Conservation (phyloP, 306 rosid species). For the Acacia acuminata region DNA sequence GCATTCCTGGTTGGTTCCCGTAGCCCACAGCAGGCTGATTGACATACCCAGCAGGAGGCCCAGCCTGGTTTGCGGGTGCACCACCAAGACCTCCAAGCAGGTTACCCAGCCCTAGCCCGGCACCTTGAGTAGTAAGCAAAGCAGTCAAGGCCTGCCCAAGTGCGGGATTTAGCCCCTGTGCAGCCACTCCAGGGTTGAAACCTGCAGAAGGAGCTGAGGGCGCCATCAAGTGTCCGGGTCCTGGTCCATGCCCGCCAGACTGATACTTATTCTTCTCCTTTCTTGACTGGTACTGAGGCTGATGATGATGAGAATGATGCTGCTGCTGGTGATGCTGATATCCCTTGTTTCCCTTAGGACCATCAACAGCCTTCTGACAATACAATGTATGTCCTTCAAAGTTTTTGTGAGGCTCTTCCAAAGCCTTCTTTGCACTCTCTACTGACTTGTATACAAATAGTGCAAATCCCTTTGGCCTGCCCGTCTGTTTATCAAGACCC, state of each 20-base stretch:
- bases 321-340: slow-evolving; percentile 47
- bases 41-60: slow-evolving; percentile 48
- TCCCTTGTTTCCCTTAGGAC: slow-evolving; percentile 56
- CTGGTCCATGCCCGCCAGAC: slow-evolving; percentile 40
- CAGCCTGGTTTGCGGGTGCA: slow-evolving; percentile 51
- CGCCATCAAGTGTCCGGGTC: slow-evolving; percentile 51
- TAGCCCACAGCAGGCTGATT: slow-evolving; percentile 58
- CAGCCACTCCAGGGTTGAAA: slow-evolving; percentile 49
- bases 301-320: slow-evolving; percentile 43
- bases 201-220: slow-evolving; percentile 60
- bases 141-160: slow-evolving; percentile 69
- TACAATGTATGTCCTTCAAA: slow-evolving; percentile 47
- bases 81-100: slow-evolving; percentile 68
- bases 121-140: slow-evolving; percentile 66
- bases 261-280: slow-evolving; percentile 62
- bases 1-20: slow-evolving; percentile 66
- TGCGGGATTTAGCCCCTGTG: slow-evolving; percentile 56
- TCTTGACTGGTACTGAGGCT: slow-evolving; percentile 46
- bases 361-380: slow-evolving; percentile 54
- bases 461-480: slow-evolving; percentile 49
- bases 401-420: slow-evolving; percentile 49
- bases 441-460: slow-evolving; percentile 40
- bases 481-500: slow-evolving; percentile 48
- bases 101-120: slow-evolving; percentile 66
- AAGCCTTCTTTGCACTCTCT: slow-evolving; percentile 44